A percentile compares a stretch with the other conserved stretches of the same genome.
Evolutionary conservation across 1,284 basidiomycete genomes (phyloP).

Genomic region (Calocybe gambosa): DNA sequence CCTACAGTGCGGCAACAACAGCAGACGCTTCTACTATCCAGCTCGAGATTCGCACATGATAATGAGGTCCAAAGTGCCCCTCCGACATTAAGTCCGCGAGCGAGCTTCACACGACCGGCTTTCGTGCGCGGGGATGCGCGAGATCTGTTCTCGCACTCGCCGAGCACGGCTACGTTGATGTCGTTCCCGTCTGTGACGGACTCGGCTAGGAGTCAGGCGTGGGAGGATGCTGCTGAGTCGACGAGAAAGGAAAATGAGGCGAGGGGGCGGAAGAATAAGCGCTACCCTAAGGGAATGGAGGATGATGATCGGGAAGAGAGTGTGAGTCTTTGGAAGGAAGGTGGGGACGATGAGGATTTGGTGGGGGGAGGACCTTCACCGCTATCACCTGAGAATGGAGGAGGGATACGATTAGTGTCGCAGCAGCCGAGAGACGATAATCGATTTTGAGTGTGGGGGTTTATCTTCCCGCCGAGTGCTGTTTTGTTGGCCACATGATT

Average conservation of each 20-base stretch:
- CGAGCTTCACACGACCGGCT: constrained; percentile 16
- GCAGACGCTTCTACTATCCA: constrained; percentile 24
- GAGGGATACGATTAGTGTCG: constrained; percentile 17
- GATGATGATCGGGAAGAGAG: constrained; percentile 38
- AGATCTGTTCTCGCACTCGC: constrained; percentile 26
- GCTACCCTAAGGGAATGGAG: constrained; percentile 31
- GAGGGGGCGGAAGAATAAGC: constrained; percentile 22
- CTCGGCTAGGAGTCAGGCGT: constrained; percentile 33
- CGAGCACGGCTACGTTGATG: constrained; percentile 28
- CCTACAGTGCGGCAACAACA: neutral
- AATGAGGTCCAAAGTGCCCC: constrained; percentile 36
- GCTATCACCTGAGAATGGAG: constrained; percentile 6
- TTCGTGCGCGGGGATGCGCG: constrained; percentile 27
- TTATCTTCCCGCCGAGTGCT: too few species aligned
- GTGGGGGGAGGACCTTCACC: constrained; percentile 11
- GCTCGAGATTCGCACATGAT: constrained; percentile 22
- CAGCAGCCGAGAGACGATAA: constrained; percentile 2
- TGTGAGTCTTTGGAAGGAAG: constrained; percentile 28
- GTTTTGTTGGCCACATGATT: too few species aligned
- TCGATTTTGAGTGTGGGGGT: constrained; percentile 9
- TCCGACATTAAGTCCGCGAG: constrained; percentile 30
- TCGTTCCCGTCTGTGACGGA: constrained; percentile 46
- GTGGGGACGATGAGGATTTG: constrained; percentile 9
- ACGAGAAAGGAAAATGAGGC: constrained; percentile 21
- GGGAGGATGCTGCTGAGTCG: constrained; percentile 26